Conservation (phyloP, 2,329 filamentous ascomycete genomes). For the Penicillium sp. region DNA sequence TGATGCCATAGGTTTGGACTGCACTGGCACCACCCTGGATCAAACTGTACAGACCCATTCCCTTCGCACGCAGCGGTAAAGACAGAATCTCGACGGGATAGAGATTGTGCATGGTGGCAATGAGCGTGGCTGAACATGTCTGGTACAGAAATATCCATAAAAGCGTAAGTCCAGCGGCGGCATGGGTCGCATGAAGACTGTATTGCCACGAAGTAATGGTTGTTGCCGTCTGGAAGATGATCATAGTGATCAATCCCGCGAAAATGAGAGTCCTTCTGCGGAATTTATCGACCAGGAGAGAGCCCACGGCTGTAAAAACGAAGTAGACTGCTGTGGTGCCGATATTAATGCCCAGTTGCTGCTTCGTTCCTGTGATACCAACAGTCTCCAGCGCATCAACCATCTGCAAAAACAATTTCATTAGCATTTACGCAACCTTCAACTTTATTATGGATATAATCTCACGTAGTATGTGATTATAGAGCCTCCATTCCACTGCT, state of each 20-base stretch:
- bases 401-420: conserved; percentile 25
- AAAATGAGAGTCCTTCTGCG: conserved; percentile 55
- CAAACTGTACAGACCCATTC: conserved; percentile 54
- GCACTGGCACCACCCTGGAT: conserved; percentile 54
- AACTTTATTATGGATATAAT: too few relatives aligned
- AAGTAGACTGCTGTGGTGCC: conserved; percentile 55
- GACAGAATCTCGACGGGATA: conserved; percentile 55
- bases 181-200: conserved; percentile 35
- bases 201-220: conserved; percentile 59
- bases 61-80: conserved; percentile 52
- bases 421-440: not conserved
- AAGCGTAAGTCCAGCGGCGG: conserved; percentile 51
- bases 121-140: conserved; percentile 53
- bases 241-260: conserved; percentile 50
- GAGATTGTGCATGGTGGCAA: conserved; percentile 58
- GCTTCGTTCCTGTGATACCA: conserved; percentile 46
- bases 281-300: conserved; percentile 53
- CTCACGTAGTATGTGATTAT: conserved; percentile 52
- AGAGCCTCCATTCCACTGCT: conserved; percentile 57
- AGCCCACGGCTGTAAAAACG: conserved; percentile 53
- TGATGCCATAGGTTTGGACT: conserved; percentile 55
- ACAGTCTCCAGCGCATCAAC: conserved; percentile 51
- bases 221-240: conserved; percentile 53
- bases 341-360: conserved; percentile 52
- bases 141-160: conserved; percentile 59